These are phyloP conservation scores for Fallopia convolvulus DNA, from an alignment of 148 eudicot species.

Conservation along the genomic window DNA sequence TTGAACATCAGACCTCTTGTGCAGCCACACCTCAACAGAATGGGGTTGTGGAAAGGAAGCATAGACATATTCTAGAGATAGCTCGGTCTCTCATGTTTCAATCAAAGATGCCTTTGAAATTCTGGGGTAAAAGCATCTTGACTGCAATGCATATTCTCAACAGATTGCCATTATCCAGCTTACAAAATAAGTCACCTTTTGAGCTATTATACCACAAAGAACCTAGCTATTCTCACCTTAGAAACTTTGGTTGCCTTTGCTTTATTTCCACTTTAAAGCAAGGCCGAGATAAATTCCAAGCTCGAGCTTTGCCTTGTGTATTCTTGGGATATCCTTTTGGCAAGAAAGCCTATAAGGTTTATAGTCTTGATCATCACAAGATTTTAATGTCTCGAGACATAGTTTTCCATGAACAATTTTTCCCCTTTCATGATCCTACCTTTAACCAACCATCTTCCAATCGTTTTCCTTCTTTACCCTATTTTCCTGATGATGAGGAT, in stretches of 20 bases:
- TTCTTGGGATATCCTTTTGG: not conserved
- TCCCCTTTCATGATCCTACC: too few relatives aligned
- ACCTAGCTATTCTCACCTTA: not conserved
- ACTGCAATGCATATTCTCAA: not conserved
- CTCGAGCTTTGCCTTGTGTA: not conserved
- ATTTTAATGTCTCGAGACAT: too few relatives aligned
- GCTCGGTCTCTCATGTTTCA: not conserved
- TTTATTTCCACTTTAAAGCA: not conserved
- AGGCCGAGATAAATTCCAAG: not conserved
- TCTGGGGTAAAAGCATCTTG: not conserved
- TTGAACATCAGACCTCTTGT: too few relatives aligned
- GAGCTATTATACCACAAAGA: not conserved
- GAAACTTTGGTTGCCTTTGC: not conserved
- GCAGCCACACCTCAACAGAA: too few relatives aligned
- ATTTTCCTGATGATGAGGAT: too few relatives aligned
- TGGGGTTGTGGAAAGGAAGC: not conserved
- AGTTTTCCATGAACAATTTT: too few relatives aligned
- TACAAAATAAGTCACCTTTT: not conserved
- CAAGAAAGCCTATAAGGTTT: not conserved
- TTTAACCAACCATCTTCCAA: too few relatives aligned
- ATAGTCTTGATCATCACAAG: too few relatives aligned
- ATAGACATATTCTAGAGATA: not conserved
- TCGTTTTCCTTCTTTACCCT: too few relatives aligned
- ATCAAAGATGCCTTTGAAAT: not conserved
- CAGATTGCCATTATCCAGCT: not conserved